Evolutionary conservation across 768 basidiomycete genomes (phyloP).

Genomic region (Zangia roseola): DNA sequence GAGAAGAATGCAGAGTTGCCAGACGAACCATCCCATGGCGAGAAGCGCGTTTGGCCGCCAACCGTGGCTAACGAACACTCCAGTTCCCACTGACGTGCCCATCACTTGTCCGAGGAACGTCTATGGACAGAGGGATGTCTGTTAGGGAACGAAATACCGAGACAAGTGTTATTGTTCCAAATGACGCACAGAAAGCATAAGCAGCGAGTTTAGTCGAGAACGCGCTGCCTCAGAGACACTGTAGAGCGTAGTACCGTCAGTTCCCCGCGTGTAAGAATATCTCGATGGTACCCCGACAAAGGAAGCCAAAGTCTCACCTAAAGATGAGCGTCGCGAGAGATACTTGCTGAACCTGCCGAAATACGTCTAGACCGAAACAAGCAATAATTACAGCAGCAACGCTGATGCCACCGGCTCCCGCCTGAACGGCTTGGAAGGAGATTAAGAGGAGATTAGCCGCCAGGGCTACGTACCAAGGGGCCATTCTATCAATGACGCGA

Average conservation of each 20-base stretch:
- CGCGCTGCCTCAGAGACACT: slow-evolving; percentile 45
- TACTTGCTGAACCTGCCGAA: slow-evolving; percentile 68
- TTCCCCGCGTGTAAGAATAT: not conserved
- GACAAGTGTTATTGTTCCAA: too few relatives aligned
- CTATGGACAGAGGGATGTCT: slow-evolving; percentile 9
- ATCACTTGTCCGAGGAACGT: slow-evolving; percentile 77
- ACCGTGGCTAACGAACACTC: slow-evolving; percentile 64
- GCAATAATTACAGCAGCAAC: slow-evolving; percentile 66
- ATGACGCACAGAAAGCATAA: slow-evolving; percentile 58
- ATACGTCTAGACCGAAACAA: slow-evolving; percentile 65
- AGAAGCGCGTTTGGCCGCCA: slow-evolving; percentile 63
- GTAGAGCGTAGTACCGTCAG: not conserved
- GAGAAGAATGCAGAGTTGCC: slow-evolving; percentile 54
- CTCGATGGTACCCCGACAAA: slow-evolving; percentile 1
- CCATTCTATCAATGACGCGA: slow-evolving; percentile 58
- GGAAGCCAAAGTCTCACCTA: slow-evolving; percentile 17
- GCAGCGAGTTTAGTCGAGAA: slow-evolving; percentile 70
- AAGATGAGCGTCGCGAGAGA: slow-evolving; percentile 60
- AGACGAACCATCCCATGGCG: slow-evolving; percentile 55
- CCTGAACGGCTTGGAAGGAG: slow-evolving; percentile 56
- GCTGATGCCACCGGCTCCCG: slow-evolving; percentile 63
- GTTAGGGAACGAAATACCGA: not conserved
- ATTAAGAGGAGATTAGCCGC: slow-evolving; percentile 45
- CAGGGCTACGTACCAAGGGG: slow-evolving; percentile 73
- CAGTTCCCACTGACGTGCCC: slow-evolving; percentile 73